Evolutionary conservation across 352 stramenopile species (phyloP).

Genomic region (Phytophthora constricta): DNA sequence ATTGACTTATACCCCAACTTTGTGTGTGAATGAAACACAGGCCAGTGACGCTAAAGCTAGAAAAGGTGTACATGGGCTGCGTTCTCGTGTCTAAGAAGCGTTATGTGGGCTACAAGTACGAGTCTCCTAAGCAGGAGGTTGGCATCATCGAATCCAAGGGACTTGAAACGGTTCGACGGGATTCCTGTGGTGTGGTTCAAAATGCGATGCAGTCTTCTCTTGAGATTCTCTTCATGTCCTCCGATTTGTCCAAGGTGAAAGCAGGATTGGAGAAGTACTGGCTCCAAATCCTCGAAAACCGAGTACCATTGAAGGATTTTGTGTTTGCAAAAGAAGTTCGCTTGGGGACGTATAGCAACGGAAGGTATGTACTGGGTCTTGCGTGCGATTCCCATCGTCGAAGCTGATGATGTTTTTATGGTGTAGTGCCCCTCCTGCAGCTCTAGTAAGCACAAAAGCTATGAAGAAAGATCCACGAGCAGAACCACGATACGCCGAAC

Average conservation of each 20-base stretch:
- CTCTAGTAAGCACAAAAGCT: conserved; percentile 79
- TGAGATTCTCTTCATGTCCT: conserved; percentile 68
- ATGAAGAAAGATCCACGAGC: conserved; percentile 80
- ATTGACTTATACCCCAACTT: neutral
- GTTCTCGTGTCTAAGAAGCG: conserved; percentile 96
- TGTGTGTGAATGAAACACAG: no score
- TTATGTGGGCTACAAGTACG: conserved; percentile 92
- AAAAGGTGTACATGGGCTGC: conserved; percentile 94
- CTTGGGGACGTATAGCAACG: conserved; percentile 78
- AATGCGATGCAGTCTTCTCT: conserved; percentile 70
- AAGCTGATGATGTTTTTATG: conserved; percentile 21
- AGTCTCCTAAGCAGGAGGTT: conserved; percentile 54
- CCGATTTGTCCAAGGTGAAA: conserved; percentile 80
- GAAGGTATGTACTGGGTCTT: conserved; percentile 38
- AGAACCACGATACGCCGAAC: conserved; percentile 84
- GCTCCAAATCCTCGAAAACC: conserved; percentile 70
- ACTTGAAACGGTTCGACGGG: conserved; percentile 92
- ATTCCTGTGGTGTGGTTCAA: conserved; percentile 92
- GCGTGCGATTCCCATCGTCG: neutral
- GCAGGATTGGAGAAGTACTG: conserved; percentile 65
- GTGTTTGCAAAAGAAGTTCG: conserved; percentile 89
- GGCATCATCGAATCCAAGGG: conserved; percentile 91
- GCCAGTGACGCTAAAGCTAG: conserved; percentile 83
- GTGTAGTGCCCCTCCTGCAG: conserved; percentile 73
- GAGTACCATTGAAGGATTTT: conserved; percentile 75